phyloP scores from a whole-genome alignment of 257 asterid species.

The Solanum chilense region DNA sequence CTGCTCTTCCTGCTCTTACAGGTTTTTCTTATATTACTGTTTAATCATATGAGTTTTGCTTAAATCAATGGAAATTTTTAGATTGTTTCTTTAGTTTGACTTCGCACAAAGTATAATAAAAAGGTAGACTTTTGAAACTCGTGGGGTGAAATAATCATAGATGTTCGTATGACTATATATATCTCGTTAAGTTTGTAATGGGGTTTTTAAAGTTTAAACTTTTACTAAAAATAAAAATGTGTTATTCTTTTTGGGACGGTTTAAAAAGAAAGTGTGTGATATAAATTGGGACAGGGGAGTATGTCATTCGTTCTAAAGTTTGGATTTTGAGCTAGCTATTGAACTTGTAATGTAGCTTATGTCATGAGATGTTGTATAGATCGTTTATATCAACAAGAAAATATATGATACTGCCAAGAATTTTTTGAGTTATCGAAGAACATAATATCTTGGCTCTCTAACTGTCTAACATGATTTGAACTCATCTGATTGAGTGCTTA shows the following conservation, averaged over 20 bases:
- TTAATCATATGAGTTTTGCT: neutral
- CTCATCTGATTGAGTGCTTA: neutral
- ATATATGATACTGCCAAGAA: neutral
- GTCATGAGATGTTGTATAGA: neutral
- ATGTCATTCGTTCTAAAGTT: neutral
- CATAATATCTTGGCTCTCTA: neutral
- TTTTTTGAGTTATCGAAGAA: neutral
- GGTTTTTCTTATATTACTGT: slow-evolving; percentile 14
- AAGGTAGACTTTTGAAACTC: neutral
- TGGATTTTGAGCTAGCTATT: neutral
- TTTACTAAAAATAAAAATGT: too few species aligned
- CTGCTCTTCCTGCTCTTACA: slow-evolving; percentile 92
- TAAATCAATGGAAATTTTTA: neutral
- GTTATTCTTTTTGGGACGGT: neutral
- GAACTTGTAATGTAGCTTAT: neutral
- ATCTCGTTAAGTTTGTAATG: neutral
- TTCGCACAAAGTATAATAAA: too few species aligned
- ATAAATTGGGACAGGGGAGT: neutral
- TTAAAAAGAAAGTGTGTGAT: neutral
- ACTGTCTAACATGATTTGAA: neutral
- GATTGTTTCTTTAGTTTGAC: neutral
- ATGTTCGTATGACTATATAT: neutral
- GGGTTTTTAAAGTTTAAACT: neutral
- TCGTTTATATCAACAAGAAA: neutral
- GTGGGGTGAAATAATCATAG: neutral